A percentile compares a stretch with the other conserved stretches of the same genome.
phyloP scores from a whole-genome alignment of 2,329 filamentous ascomycete genomes.

The Aspergillus cejpii region DNA sequence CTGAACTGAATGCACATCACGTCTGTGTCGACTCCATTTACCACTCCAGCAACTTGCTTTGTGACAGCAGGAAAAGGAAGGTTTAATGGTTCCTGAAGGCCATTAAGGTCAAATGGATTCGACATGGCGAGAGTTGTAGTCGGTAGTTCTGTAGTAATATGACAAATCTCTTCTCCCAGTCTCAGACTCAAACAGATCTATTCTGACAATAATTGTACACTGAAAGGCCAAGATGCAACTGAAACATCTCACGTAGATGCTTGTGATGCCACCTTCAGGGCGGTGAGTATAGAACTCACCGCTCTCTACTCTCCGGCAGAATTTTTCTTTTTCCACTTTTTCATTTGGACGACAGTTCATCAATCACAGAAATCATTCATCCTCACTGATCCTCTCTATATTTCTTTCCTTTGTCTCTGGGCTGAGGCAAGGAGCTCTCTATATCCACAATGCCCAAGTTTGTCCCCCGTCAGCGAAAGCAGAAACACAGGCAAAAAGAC shows the following conservation, averaged over 20 bases:
- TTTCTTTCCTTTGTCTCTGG: constrained; percentile 10
- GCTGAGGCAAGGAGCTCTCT: constrained; percentile 8
- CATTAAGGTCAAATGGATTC: constrained; percentile 19
- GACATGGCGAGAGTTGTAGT: constrained; percentile 19
- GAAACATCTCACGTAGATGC: not conserved
- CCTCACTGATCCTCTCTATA: constrained; percentile 7
- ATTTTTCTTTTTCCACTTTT: constrained; percentile 16
- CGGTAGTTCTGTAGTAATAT: no score
- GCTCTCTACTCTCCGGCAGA: not conserved
- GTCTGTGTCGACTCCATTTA: constrained; percentile 65
- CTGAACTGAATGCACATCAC: constrained; percentile 67
- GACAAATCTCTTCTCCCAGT: no score
- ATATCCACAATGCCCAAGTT: constrained; percentile 41
- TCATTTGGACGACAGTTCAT: not conserved
- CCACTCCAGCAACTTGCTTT: constrained; percentile 52
- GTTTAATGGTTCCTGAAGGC: constrained; percentile 39
- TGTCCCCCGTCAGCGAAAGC: constrained; percentile 53
- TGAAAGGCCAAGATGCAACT: not conserved
- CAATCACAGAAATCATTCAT: constrained; percentile 1
- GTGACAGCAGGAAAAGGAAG: constrained; percentile 63
- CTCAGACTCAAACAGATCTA: no score
- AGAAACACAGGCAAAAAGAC: constrained; percentile 41
- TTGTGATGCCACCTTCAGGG: not conserved
- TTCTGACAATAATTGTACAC: no score
- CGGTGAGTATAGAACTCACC: not conserved